Base-by-base conservation (phyloP, 2,329 filamentous ascomycete genomes). In the Zymoseptoria brevis region DNA sequence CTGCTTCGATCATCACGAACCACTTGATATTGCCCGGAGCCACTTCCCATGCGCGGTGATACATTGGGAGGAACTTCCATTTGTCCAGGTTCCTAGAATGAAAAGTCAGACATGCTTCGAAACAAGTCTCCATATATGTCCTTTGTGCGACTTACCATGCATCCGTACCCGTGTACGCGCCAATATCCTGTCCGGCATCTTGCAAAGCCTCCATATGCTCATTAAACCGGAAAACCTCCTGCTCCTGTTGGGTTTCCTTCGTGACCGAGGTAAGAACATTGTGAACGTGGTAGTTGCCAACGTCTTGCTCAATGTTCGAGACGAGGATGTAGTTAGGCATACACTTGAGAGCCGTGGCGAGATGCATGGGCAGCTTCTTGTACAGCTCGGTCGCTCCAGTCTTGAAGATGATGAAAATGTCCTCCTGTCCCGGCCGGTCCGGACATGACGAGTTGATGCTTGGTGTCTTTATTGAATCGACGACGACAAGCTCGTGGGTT, bases 351-450 rank as follows among this genome's bases (percentile, higher is more conserved):
- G 81, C 80, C 1, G 80, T 83, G 54, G 76, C 67, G 62, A 84
- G 79, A 66, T 85, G 82, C 7, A 78, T 72, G 2, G 81, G 81
- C 4, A 86, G 77, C 68, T 84, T 83, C 35, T 80, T 75, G 60
- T 76, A 74, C 2, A 81, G 76, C 66, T 85, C 82, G 16, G 81
- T 82, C 11, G 83, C 82, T 55, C 83, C 83, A 0, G 83, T 85
- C 67, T 82, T 81, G 60, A 86, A 72, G 50, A 84, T 73, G 24
- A 86, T 76, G 65, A 85, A 79, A 56, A 85, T 71, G 62, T 84
- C 75, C 6, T 80, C 73, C 7, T 75, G 72, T 51, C 73, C 72
- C 0, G 67, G 66, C 11, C 68, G 57, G 52, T 61, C 9, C 9
- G 35, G 35, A 41, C 35, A 41, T 6, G 35, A 41, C n/a, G 35